These are phyloP conservation scores for Mallotus repandus DNA, from an alignment of 441 rosid genomes.

Conservation along the genomic window DNA sequence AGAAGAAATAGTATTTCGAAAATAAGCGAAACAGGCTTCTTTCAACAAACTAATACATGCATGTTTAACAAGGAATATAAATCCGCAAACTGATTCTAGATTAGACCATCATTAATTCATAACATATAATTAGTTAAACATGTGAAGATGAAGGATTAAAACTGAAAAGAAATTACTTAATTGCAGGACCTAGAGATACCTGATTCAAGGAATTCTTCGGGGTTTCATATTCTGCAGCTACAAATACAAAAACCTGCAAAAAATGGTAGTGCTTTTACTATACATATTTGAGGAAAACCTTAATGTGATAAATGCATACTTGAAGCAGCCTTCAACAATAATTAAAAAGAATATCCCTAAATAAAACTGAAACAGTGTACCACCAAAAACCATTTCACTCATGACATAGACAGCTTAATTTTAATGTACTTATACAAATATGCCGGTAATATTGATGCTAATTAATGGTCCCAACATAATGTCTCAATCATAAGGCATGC, in stretches of 20 bases:
- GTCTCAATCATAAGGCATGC: not conserved
- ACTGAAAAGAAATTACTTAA: not conserved
- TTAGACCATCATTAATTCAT: not conserved
- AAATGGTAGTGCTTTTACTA: not conserved
- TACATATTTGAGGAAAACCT: not conserved
- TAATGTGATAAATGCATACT: not conserved
- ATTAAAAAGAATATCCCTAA: not conserved
- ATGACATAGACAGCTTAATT: not conserved
- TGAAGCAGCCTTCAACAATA: not conserved
- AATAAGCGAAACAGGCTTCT: not conserved
- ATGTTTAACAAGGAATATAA: not conserved
- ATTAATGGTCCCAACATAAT: not conserved
- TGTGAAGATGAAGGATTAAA: not conserved
- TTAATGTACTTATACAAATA: no score
- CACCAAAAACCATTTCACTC: not conserved
- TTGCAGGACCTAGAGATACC: conserved; percentile 34
- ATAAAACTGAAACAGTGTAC: not conserved
- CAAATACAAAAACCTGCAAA: conserved; percentile 70
- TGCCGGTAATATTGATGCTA: not conserved
- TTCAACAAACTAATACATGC: not conserved
- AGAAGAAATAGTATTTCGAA: not conserved
- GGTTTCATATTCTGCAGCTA: conserved; percentile 90
- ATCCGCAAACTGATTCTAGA: not conserved
- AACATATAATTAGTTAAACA: not conserved
- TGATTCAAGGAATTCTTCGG: conserved; percentile 75